Evolutionary conservation across 1,139 yeast genomes (phyloP), one percentile per base, ranked within the genome.

Genomic region (Pichia sp.): DNA sequence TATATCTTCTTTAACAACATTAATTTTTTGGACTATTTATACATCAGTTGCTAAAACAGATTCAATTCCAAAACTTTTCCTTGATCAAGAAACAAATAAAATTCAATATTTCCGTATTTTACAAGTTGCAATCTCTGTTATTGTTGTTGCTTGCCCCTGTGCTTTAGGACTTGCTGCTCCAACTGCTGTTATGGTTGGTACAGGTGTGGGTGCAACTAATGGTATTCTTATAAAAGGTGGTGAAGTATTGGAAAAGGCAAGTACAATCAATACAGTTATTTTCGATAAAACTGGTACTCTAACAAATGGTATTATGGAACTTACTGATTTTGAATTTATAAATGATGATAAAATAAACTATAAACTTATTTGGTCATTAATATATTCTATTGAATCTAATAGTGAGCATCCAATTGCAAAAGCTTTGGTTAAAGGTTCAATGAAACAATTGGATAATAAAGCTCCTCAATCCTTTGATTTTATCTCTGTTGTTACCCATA

Each of bases 141-240:
- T 91, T 51, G 96, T 91, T 11, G 96, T 91, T 36, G 98, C 98
- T 0, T 91, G 98, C 63, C 98, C 98, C 0, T 91, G 97, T 71
- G 97, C 97, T 0, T 67, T 91, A 25, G 98, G 98, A 2, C 69
- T 91, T 40, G 96, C 96, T 8, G 95, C 98, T 0, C 98, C 98
- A 0, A 91, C 98, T 1, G 98, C 98, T 0, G 85, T 93, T 4
- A 89, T 91, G 96, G 98, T 91, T 4, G 98, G 97, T 6, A 89
- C 97, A 2, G 98, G 98, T 21, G 83, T 86, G 23, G 97, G 96
- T 28, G 97, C 98, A 0, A 64, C 75, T 11, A 71, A 86, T 61
- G 98, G 98, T 21, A 84, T 91, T 11, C 68, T 93, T 42, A 84
- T 93, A 54, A 91, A 91, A 62, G 96, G 97, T 38, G 98, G 97